These are phyloP conservation scores for Coprinopsis marcescibilis DNA, from an alignment of 768 basidiomycete genomes.

Conservation along the genomic window DNA sequence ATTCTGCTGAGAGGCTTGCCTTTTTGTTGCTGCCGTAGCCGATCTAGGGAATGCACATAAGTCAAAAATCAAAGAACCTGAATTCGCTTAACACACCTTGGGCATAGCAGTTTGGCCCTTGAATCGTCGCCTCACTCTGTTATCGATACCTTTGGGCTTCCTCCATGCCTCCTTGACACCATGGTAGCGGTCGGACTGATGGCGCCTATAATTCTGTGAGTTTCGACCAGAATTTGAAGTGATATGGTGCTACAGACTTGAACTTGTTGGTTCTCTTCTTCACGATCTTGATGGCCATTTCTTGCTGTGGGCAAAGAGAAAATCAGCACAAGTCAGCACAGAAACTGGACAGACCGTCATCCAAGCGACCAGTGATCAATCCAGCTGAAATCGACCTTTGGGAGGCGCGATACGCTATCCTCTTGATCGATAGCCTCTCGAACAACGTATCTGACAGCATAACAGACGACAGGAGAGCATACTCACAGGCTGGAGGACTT, in stretches of 20 bases:
- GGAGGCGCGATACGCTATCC: too few relatives aligned
- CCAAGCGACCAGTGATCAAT: constrained; percentile 25
- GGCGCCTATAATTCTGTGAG: constrained; percentile 56
- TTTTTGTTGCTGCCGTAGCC: constrained; percentile 90
- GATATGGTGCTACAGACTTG: constrained; percentile 57
- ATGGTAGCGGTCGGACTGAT: constrained; percentile 98
- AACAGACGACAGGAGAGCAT: constrained; percentile 7
- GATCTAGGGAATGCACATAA: constrained; percentile 37
- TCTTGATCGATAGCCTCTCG: not conserved
- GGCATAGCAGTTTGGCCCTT: constrained; percentile 97
- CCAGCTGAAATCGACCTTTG: constrained; percentile 21
- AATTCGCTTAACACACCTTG: constrained; percentile 62
- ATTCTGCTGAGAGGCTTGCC: constrained; percentile 29
- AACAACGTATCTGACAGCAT: not conserved
- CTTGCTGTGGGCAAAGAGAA: constrained; percentile 25
- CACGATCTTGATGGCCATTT: constrained; percentile 65
- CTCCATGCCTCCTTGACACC: constrained; percentile 98
- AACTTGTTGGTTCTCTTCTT: constrained; percentile 98
- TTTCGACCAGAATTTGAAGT: not conserved
- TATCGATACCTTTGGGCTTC: constrained; percentile 99
- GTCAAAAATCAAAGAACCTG: not conserved
- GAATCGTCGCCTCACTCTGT: constrained; percentile 92
- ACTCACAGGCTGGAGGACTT: constrained; percentile 54
- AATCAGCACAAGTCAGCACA: constrained; percentile 12
- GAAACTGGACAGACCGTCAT: constrained; percentile 24